A percentile compares a stretch with the other conserved stretches of the same genome.
Evolutionary conservation across 108 stramenopile genomes (phyloP).

Genomic region (Skeletonema tropicum): DNA sequence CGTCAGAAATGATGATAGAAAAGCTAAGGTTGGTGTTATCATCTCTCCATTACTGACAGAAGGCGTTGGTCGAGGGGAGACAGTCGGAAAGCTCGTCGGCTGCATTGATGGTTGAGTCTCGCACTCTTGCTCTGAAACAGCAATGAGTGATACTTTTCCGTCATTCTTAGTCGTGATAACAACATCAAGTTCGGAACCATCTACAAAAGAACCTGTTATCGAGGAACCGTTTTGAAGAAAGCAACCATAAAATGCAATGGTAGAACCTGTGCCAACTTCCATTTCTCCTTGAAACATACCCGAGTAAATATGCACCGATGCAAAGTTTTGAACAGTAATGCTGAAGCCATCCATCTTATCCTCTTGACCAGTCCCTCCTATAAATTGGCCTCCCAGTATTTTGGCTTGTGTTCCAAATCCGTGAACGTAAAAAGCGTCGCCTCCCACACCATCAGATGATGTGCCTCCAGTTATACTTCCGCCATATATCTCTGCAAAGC

Average conservation of each 20-base stretch:
- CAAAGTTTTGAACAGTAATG: constrained; percentile 13
- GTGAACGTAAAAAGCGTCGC: constrained; percentile 14
- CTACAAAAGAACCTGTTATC: constrained; percentile 3
- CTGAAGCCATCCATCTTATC: constrained; percentile 4
- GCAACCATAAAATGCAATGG: constrained; percentile 9
- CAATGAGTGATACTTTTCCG: constrained; percentile 1
- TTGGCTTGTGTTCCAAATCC: constrained; percentile 16
- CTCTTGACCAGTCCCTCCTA: neutral
- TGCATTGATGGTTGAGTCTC: constrained; percentile 5
- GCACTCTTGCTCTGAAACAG: constrained; percentile 9
- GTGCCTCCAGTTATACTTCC: constrained; percentile 1
- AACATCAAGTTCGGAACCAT: neutral
- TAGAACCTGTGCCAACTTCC: constrained; percentile 2
- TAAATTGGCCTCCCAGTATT: neutral
- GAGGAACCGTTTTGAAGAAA: neutral
- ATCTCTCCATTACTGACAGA: neutral
- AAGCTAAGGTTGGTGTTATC: neutral
- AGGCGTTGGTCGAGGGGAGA: constrained; percentile 1
- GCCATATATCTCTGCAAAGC: constrained; percentile 6
- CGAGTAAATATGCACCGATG: constrained; percentile 13
- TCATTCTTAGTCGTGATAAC: constrained; percentile 1
- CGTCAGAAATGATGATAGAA: neutral
- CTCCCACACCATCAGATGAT: neutral
- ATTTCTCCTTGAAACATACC: constrained; percentile 1
- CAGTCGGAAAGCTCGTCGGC: constrained; percentile 11